phyloP scores from a whole-genome alignment of 306 rosid genomes.

The Vigna trinervia region DNA sequence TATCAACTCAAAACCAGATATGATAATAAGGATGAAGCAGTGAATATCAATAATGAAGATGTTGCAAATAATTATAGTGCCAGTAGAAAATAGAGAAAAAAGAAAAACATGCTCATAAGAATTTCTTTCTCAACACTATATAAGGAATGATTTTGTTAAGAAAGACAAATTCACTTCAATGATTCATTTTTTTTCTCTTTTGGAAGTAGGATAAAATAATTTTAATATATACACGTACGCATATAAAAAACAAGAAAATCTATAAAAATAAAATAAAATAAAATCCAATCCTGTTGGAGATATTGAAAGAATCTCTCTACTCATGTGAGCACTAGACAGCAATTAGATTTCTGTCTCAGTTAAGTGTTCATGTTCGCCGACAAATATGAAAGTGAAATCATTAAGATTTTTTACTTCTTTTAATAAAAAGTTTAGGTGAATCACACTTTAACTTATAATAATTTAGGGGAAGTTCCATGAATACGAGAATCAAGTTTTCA shows the following conservation, averaged over 20 bases:
- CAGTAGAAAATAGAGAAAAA: not conserved
- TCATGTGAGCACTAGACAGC: not conserved
- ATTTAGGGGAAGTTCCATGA: too few relatives aligned
- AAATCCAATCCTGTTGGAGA: not conserved
- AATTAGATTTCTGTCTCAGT: not conserved
- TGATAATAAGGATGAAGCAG: not conserved
- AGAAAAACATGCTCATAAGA: not conserved
- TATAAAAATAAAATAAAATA: not conserved
- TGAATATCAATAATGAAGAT: constrained; percentile 2
- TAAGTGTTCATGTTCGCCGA: not conserved
- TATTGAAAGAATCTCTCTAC: constrained; percentile 6
- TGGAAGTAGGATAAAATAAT: not conserved
- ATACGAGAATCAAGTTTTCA: too few relatives aligned
- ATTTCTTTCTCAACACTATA: not conserved
- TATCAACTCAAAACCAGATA: constrained; percentile 17
- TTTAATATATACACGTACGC: not conserved
- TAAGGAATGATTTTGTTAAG: not conserved
- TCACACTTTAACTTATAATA: too few relatives aligned
- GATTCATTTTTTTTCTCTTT: not conserved
- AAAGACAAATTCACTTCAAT: not conserved
- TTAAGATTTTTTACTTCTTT: too few relatives aligned
- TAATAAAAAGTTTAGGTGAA: not conserved
- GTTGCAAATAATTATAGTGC: not conserved
- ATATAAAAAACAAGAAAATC: not conserved
- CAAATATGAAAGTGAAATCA: not conserved